Conservation (phyloP, 345 rosid genomes). For the Brassica incana region DNA sequence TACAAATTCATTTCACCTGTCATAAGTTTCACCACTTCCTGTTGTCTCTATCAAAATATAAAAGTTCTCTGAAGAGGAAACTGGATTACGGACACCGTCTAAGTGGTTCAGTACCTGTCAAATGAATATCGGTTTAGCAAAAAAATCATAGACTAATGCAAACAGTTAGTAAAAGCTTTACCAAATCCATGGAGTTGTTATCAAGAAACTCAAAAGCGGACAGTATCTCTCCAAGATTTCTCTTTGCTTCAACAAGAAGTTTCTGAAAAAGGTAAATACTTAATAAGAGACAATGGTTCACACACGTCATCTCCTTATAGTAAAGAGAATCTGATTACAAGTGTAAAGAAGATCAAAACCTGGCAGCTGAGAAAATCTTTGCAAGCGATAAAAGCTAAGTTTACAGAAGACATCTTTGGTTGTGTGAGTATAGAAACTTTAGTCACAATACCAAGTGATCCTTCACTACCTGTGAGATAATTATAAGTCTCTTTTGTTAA, state of each 20-base stretch:
- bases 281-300: not conserved
- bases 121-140: not conserved
- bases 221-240: slow-evolving; percentile 88
- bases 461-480: slow-evolving; percentile 71
- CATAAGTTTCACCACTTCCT: slow-evolving; percentile 71
- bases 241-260: slow-evolving; percentile 81
- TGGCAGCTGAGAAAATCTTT: slow-evolving; percentile 84
- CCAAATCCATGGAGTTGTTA: slow-evolving; percentile 70
- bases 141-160: slow-evolving; percentile 2
- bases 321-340: not conserved
- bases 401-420: slow-evolving; percentile 74
- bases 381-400: slow-evolving; percentile 88
- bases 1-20: slow-evolving; percentile 48
- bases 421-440: slow-evolving; percentile 92
- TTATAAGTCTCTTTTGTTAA: slow-evolving; percentile 6
- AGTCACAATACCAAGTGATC: slow-evolving; percentile 92
- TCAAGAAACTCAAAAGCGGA: slow-evolving; percentile 95
- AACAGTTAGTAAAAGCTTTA: slow-evolving; percentile 35
- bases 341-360: slow-evolving; percentile 41
- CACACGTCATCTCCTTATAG: not conserved
- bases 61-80: slow-evolving; percentile 69
- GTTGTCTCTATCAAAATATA: slow-evolving; percentile 89
- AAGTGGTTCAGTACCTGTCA: slow-evolving; percentile 69
- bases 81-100: slow-evolving; percentile 87
- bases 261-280: slow-evolving; percentile 45